Percentiles rank a stretch among this genome's conserved stretches.
phyloP scores from a whole-genome alignment of 208 protist genomes.

The Acanthamoeba culbertsoni region DNA sequence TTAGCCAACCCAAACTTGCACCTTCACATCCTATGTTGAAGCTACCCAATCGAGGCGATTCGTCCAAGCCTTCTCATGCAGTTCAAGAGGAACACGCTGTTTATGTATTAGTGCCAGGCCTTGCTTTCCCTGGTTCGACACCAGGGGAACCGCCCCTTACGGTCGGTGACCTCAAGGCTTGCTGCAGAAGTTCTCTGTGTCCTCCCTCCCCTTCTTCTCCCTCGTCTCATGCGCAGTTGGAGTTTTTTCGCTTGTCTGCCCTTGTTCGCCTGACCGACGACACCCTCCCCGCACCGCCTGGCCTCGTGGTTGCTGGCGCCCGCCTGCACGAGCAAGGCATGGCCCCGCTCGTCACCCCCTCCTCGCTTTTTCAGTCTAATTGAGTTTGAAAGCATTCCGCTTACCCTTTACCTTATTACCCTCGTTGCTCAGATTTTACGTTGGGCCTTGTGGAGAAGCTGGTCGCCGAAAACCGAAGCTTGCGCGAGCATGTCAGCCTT shows the following conservation, averaged over 20 bases:
- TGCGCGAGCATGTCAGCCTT: background rate
- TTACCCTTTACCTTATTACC: background rate
- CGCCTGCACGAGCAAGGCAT: background rate
- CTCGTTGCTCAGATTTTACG: background rate
- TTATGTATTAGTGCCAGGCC: background rate
- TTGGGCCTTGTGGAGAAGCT: background rate
- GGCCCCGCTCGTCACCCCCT: too few relatives aligned
- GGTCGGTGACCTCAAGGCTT: background rate
- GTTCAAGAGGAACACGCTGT: background rate
- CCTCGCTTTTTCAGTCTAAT: background rate
- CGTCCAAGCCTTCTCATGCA: too few relatives aligned
- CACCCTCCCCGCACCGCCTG: background rate
- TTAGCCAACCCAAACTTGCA: too few relatives aligned
- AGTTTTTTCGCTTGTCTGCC: conserved; percentile 22
- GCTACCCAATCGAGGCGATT: too few relatives aligned
- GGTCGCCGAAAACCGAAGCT: background rate
- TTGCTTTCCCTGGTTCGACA: background rate
- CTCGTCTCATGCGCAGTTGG: background rate
- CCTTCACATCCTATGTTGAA: too few relatives aligned
- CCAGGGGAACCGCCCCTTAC: background rate
- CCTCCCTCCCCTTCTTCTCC: background rate
- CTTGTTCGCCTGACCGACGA: conserved; percentile 3
- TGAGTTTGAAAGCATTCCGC: too few relatives aligned
- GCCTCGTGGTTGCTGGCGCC: background rate
- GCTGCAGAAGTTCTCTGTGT: background rate